Conservation (phyloP, 306 rosid species). For the Hylodesmum podocarpum region DNA sequence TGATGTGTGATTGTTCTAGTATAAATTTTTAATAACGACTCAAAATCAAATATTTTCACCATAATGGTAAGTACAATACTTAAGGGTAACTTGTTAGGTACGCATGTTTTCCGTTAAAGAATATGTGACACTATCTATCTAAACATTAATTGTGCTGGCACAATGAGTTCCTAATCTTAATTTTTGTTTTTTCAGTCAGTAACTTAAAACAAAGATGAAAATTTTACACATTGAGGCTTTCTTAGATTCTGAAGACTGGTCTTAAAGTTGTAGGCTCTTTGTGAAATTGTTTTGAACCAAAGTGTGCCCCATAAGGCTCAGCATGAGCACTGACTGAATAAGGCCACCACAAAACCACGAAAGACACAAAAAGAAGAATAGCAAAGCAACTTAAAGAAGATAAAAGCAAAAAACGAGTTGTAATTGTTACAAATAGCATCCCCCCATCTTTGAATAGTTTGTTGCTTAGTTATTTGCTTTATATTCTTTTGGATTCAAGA, state of each 20-base stretch:
- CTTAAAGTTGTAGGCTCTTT: constrained; percentile 58
- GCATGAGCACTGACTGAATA: constrained; percentile 32
- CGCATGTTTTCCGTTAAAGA: constrained; percentile 26
- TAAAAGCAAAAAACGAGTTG: constrained; percentile 43
- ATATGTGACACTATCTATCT: constrained; percentile 17
- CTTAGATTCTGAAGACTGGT: constrained; percentile 65
- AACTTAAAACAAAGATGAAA: constrained; percentile 23
- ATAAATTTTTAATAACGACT: no score
- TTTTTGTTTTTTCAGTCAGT: constrained; percentile 26
- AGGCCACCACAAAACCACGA: constrained; percentile 40
- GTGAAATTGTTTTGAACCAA: constrained; percentile 41
- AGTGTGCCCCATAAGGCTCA: constrained; percentile 40
- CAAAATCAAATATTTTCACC: no score
- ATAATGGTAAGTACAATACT: constrained; percentile 49
- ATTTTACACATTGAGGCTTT: constrained; percentile 32
- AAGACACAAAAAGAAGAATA: constrained; percentile 42
- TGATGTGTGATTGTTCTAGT: no score
- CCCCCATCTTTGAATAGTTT: constrained; percentile 37
- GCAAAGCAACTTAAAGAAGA: constrained; percentile 54
- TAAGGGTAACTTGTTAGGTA: constrained; percentile 29
- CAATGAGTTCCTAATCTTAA: constrained; percentile 34
- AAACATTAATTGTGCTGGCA: constrained; percentile 34
- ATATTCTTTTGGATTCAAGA: neutral
- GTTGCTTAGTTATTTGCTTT: constrained; percentile 38
- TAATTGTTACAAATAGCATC: constrained; percentile 35